Evolutionary conservation across 176 grass and related monocot species (phyloP).

Genomic region (Cenchrus americanus): DNA sequence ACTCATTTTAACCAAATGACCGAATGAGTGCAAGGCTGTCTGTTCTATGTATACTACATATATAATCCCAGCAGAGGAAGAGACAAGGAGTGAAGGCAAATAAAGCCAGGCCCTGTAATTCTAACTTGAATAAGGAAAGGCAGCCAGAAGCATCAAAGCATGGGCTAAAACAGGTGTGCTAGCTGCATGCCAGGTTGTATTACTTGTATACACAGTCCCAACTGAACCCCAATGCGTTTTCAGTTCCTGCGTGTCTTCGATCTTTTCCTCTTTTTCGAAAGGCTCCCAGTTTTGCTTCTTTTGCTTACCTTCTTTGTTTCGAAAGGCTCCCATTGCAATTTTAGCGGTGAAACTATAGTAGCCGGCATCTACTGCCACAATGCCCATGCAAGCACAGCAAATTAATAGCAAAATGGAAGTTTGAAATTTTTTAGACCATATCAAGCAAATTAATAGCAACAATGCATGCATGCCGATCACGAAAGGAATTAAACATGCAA

Average conservation of each 20-base stretch:
- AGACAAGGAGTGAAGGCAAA: conserved; percentile 46
- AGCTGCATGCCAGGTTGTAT: conserved; percentile 4
- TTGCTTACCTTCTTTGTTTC: conserved; percentile 45
- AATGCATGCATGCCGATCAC: neutral
- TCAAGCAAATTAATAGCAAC: neutral
- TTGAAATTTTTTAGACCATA: neutral
- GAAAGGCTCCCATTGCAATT: too few relatives aligned
- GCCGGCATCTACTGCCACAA: neutral
- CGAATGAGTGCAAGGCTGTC: neutral
- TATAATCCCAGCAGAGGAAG: conserved; percentile 8
- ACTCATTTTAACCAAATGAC: too few relatives aligned
- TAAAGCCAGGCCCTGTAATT: conserved; percentile 42
- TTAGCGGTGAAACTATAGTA: neutral
- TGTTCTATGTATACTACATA: neutral
- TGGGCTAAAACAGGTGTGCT: conserved; percentile 41
- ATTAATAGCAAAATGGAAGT: neutral
- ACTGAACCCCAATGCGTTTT: conserved; percentile 34
- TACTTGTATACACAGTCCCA: neutral
- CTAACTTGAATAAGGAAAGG: conserved; percentile 39
- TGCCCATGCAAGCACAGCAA: neutral
- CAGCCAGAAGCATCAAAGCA: conserved; percentile 43
- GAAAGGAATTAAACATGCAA: conserved; percentile 17
- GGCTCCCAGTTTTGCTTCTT: conserved; percentile 43
- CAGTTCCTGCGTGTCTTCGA: conserved; percentile 15
- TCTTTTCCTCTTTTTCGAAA: conserved; percentile 30